Conservation (phyloP, 2,329 filamentous ascomycete species). For the Ophioceras dolichostomum region DNA sequence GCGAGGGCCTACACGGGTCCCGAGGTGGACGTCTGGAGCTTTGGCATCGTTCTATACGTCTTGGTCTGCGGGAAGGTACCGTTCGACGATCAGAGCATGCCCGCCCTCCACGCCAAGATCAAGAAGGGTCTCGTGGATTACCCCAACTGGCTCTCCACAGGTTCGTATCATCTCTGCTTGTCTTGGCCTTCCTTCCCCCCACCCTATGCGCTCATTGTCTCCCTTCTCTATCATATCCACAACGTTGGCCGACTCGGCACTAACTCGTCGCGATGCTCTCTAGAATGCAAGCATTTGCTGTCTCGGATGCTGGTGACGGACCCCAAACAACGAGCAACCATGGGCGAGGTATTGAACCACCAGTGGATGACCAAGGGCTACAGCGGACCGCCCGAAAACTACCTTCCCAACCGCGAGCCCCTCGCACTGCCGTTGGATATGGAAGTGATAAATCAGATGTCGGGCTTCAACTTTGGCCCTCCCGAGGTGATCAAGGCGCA, state of each 20-base stretch:
- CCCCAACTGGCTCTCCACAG: constrained; percentile 79
- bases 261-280: too few species aligned
- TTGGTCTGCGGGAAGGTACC: constrained; percentile 95
- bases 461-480: constrained; percentile 91
- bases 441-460: constrained; percentile 84
- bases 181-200: constrained; percentile 3
- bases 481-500: constrained; percentile 73
- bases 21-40: constrained; percentile 97
- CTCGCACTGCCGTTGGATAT: constrained; percentile 73
- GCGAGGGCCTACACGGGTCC: constrained; percentile 91
- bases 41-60: constrained; percentile 95
- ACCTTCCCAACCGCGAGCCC: constrained; percentile 71
- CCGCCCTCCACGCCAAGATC: constrained; percentile 94
- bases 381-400: constrained; percentile 76
- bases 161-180: constrained; percentile 47
- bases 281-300: constrained; percentile 89
- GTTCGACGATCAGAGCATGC: constrained; percentile 99
- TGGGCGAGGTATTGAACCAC: constrained; percentile 87
- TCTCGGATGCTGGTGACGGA: constrained; percentile 95
- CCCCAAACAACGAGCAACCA: constrained; percentile 70
- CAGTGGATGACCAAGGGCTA: constrained; percentile 96
- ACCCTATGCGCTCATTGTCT: background rate
- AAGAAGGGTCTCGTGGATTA: constrained; percentile 96
- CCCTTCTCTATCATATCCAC: background rate
- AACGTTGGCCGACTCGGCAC: too few species aligned